Base-by-base conservation (phyloP, 1,284 basidiomycete genomes). In the Heterobasidion irregulare region DNA sequence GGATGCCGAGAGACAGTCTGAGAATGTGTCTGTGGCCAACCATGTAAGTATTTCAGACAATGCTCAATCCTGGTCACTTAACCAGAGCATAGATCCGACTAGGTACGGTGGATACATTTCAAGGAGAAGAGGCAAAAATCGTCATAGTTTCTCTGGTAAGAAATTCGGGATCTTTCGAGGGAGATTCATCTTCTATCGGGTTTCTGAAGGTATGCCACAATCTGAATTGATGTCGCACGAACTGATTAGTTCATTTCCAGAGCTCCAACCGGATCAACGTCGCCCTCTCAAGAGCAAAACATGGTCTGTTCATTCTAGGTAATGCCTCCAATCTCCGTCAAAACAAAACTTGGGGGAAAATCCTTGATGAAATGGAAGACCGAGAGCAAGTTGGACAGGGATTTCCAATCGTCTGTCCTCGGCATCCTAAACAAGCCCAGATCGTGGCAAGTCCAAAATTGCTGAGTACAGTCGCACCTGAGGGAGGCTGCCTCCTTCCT, bases 71-170 rank as follows among this genome's bases (percentile, higher is more conserved):
- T 33, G 48, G 16, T 32, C 13, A 18, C 10, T 13, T 47, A 2
- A 13, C 10, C n/a, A 10, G 2, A 6, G 12, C 18, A 5, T 49
- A 88, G 83, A 78, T 88, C 34, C 77, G 76, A 15, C 68, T 89
- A 8, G 77, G 85, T n/a, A 89, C 86, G 0, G 77, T 90, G 1
- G 87, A 90, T 60, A 89, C 85, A 57, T 90, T 82, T 62, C 88
- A 91, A 65, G 87, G 86, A 8, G 80, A 86, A 59, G 85, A 86
- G 68, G 83, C 77, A 0, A 77, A 76, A 73, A 78, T 89, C 56
- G 74, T 88, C 44, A 86, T 89, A 33, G 66, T 90, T 2, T 89
- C 86, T 0, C 74, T 88, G 10, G 86, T 89, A 8, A 72, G 86
- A 53, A 89, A 89, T 60, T 75, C 79, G 0, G 85, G 86, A 1